Percentiles rank a stretch among this genome's conserved stretches.
These are phyloP conservation scores for Mycena leptocephala DNA, from an alignment of 768 basidiomycete genomes.

Conservation along the genomic window DNA sequence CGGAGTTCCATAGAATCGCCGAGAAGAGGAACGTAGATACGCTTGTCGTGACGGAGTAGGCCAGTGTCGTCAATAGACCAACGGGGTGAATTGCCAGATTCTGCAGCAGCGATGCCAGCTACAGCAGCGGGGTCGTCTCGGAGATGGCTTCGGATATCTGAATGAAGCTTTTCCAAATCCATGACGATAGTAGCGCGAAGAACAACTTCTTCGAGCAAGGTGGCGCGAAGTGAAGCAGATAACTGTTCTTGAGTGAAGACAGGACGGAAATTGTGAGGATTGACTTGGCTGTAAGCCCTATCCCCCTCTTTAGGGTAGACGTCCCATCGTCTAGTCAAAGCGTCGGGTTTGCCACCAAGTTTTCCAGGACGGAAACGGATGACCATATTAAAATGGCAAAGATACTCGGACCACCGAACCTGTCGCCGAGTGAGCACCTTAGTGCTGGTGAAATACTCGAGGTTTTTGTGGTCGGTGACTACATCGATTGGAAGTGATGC, in stretches of 20 bases:
- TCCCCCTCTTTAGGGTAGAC: too few species aligned
- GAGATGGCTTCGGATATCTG: background rate
- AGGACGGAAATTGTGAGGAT: too few species aligned
- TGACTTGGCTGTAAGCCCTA: too few species aligned
- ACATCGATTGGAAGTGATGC: background rate
- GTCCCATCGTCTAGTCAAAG: too few species aligned
- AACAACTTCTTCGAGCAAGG: background rate
- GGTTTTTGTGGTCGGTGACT: background rate
- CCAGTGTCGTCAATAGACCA: background rate
- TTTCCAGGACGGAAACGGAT: too few species aligned
- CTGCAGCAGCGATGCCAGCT: background rate
- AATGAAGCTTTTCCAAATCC: background rate
- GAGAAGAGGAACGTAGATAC: background rate
- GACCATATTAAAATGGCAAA: too few species aligned
- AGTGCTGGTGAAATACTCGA: slow-evolving; percentile 9
- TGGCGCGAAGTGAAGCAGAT: slow-evolving; percentile 7
- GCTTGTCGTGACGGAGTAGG: background rate
- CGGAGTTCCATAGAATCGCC: background rate
- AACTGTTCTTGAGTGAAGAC: too few species aligned
- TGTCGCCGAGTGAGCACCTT: slow-evolving; percentile 39
- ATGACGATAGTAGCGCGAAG: background rate
- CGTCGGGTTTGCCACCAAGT: too few species aligned
- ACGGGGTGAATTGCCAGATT: background rate
- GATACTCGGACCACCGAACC: too few species aligned
- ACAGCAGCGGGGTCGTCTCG: background rate